phyloP scores from a whole-genome alignment of 1,284 basidiomycete genomes.

The Hypsizygus ulmarius region DNA sequence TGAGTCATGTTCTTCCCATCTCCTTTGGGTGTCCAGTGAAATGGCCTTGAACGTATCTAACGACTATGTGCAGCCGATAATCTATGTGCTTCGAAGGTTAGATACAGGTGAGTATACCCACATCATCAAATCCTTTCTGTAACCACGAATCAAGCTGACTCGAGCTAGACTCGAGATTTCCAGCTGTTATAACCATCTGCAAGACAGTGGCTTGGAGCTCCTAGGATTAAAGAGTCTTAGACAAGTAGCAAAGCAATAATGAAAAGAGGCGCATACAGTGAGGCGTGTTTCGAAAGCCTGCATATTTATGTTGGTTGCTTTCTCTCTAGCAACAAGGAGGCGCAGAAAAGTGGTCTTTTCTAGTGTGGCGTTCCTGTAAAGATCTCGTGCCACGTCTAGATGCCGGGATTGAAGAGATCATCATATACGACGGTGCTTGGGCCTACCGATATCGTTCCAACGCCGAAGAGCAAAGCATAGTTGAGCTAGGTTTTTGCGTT shows the following conservation, averaged over 20 bases:
- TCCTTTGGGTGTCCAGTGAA: conserved; percentile 1
- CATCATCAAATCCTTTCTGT: conserved; percentile 11
- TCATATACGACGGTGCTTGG: conserved; percentile 1
- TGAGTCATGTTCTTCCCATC: conserved; percentile 5
- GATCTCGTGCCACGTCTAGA: conserved; percentile 62
- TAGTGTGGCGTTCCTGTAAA: conserved; percentile 62
- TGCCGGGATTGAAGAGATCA: background rate
- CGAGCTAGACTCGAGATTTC: conserved; percentile 5
- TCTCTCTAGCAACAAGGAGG: conserved; percentile 46
- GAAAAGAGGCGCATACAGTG: conserved; percentile 14
- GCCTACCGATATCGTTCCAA: conserved; percentile 67
- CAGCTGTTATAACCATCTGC: conserved; percentile 13
- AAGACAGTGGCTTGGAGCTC: conserved; percentile 21
- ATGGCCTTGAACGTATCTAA: conserved; percentile 6
- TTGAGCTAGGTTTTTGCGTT: conserved; percentile 46
- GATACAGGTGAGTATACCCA: background rate
- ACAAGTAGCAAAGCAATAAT: background rate
- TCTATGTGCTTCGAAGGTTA: no score
- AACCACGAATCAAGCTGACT: conserved; percentile 8
- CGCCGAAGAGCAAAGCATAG: conserved; percentile 69
- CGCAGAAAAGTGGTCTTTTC: conserved; percentile 54
- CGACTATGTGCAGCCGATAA: conserved; percentile 6
- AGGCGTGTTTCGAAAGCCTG: conserved; percentile 22
- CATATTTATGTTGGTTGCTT: conserved; percentile 23
- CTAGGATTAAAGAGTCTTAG: conserved; percentile 11